Conservation (phyloP, 306 rosid genomes). For the Trifolium subterraneum region DNA sequence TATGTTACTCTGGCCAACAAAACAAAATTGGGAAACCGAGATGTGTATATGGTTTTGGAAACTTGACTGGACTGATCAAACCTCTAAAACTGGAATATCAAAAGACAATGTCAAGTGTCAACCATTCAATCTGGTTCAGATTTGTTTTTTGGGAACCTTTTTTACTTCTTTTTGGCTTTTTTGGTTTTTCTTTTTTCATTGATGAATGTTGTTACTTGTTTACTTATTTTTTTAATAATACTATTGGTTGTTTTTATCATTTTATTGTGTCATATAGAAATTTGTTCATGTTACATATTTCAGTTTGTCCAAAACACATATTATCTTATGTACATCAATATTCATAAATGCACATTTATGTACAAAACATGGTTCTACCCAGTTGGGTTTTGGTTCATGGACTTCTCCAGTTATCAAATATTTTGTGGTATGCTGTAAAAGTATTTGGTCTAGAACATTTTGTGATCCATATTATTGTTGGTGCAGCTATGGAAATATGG, state of each 20-base stretch:
- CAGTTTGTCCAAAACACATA: neutral
- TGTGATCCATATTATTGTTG: conserved; percentile 33
- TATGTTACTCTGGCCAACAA: conserved; percentile 11
- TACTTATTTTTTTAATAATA: neutral
- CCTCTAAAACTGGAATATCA: neutral
- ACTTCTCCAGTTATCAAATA: neutral
- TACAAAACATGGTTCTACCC: neutral
- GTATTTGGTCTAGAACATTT: conserved; percentile 15
- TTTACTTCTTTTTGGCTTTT: conserved; percentile 2
- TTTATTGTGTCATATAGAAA: conserved; percentile 2
- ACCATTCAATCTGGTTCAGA: neutral
- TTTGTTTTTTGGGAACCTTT: neutral
- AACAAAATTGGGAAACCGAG: conserved; percentile 5
- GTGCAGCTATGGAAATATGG: conserved; percentile 98
- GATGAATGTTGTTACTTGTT: neutral
- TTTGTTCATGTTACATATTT: conserved; percentile 2
- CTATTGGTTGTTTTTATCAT: conserved; percentile 16
- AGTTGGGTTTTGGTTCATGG: neutral
- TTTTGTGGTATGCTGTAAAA: neutral
- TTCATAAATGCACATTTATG: neutral
- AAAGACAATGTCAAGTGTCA: neutral
- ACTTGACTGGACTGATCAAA: too few relatives aligned
- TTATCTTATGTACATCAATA: neutral
- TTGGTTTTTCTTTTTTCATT: neutral
- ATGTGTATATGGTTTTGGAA: neutral